phyloP scores from a whole-genome alignment of 1,284 basidiomycete species.

The Fistulina hepatica region DNA sequence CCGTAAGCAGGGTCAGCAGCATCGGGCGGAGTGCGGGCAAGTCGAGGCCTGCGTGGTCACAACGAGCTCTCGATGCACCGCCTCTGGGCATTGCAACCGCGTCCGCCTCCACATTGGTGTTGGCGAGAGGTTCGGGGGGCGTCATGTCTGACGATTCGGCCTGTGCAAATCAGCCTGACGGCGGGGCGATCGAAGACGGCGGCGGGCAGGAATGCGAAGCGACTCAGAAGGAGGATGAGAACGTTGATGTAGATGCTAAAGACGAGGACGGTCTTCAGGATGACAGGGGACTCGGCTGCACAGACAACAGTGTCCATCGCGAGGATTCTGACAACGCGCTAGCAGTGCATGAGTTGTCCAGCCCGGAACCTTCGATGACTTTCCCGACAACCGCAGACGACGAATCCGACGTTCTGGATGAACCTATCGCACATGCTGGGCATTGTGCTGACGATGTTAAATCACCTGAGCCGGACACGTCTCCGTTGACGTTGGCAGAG shows the following conservation, averaged over 20 bases:
- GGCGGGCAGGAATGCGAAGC: neutral
- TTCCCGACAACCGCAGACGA: neutral
- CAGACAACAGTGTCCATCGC: no score
- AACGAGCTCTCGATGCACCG: constrained; percentile 17
- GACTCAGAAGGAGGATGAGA: neutral
- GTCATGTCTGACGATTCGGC: neutral
- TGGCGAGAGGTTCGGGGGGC: neutral
- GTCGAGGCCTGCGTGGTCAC: constrained; percentile 15
- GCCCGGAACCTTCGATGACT: neutral
- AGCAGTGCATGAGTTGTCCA: neutral
- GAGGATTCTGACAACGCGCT: neutral
- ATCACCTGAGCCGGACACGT: no score
- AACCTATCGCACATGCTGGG: no score
- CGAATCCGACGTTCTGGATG: no score
- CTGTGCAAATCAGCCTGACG: neutral
- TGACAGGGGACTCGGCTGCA: no score
- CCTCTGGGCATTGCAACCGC: constrained; percentile 13
- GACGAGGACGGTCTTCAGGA: neutral
- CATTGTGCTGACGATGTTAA: no score
- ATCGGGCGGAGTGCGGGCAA: neutral
- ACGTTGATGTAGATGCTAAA: neutral
- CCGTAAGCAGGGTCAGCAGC: no score
- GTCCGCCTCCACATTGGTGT: neutral
- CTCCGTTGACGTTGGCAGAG: no score
- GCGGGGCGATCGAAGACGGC: neutral